Conservation (phyloP, 306 rosid species). For the Ceratonia siliqua region DNA sequence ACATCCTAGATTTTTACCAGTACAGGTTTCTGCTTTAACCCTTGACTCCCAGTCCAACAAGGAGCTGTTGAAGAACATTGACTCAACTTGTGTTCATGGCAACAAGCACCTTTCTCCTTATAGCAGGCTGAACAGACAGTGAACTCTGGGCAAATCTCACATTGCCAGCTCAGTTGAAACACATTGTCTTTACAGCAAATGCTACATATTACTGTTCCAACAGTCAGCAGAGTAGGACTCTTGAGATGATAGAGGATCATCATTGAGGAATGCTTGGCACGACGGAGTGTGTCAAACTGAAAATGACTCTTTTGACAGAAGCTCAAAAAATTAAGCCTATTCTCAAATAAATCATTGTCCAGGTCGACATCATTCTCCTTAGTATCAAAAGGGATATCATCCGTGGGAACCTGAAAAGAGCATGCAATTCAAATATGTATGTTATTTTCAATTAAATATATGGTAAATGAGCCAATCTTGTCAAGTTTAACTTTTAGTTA, state of each 20-base stretch:
- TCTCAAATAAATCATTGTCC: conserved; percentile 43
- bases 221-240: conserved; percentile 7
- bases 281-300: conserved; percentile 66
- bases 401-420: conserved; percentile 42
- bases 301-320: conserved; percentile 50
- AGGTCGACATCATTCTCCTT: conserved; percentile 46
- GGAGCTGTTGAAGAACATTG: conserved; percentile 16
- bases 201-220: conserved; percentile 38
- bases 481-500: conserved; percentile 12
- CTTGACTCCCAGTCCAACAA: conserved; percentile 4
- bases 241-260: conserved; percentile 54
- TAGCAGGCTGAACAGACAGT: conserved; percentile 46
- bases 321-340: conserved; percentile 46
- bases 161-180: conserved; percentile 41
- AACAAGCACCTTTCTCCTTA: conserved; percentile 38
- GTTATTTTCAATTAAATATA: background rate
- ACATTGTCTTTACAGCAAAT: conserved; percentile 37
- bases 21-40: background rate
- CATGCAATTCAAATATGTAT: conserved; percentile 4
- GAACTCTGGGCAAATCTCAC: conserved; percentile 50
- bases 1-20: conserved; percentile 7
- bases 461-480: background rate
- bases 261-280: conserved; percentile 70
- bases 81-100: conserved; percentile 51
- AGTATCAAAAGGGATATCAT: conserved; percentile 45